Evolutionary conservation across 768 basidiomycete genomes (phyloP).

Genomic region (Phlebiopsis flavidoalba): DNA sequence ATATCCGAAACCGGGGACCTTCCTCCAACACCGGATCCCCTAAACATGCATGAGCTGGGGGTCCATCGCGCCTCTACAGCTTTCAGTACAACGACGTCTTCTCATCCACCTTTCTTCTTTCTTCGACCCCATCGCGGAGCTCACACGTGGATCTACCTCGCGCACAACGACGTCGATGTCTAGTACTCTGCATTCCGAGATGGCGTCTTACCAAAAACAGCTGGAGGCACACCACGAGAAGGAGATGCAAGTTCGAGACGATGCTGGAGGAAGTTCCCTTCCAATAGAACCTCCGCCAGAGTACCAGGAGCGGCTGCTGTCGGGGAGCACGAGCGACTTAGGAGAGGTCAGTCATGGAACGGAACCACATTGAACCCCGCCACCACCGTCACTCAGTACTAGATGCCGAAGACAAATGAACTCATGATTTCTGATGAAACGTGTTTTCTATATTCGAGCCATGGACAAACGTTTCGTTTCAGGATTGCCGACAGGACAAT

Average conservation of each 20-base stretch:
- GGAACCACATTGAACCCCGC: neutral
- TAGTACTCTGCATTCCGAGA: conserved; percentile 13
- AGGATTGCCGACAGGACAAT: neutral
- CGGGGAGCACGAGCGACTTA: conserved; percentile 2
- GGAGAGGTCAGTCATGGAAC: neutral
- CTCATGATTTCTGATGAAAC: neutral
- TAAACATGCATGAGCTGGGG: neutral
- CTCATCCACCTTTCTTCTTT: neutral
- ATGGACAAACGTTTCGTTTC: neutral
- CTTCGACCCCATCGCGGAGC: neutral
- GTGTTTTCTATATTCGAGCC: neutral
- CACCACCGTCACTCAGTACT: neutral
- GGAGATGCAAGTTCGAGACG: conserved; percentile 10
- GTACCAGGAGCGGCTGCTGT: conserved; percentile 5
- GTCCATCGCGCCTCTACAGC: neutral
- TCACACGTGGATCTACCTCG: neutral
- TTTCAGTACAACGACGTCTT: neutral
- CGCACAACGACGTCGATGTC: conserved; percentile 1
- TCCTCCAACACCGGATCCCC: conserved; percentile 2
- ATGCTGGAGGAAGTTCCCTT: conserved; percentile 4
- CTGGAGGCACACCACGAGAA: conserved; percentile 22
- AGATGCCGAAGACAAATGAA: neutral
- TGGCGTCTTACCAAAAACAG: conserved; percentile 20
- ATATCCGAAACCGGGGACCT: neutral
- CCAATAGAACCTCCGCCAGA: conserved; percentile 18